Conservation (phyloP, 768 basidiomycete species). For the Tremella mesenterica region DNA sequence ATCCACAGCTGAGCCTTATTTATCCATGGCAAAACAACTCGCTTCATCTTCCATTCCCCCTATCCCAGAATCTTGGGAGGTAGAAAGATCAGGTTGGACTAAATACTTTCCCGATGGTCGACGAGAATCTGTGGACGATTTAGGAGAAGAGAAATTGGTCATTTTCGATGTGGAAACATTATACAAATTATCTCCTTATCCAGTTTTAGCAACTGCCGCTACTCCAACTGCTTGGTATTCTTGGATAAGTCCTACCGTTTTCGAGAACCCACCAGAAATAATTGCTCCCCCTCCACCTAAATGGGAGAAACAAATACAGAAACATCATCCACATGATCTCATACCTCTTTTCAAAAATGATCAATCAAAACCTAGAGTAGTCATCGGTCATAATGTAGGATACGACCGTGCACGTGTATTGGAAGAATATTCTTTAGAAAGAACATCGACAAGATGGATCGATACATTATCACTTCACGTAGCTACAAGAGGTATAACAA, state of each 20-base stretch:
- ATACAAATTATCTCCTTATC: slow-evolving; percentile 60
- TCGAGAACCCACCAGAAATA: slow-evolving; percentile 17
- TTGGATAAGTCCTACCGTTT: slow-evolving; percentile 71
- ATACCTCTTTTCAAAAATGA: slow-evolving; percentile 29
- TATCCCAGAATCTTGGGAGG: slow-evolving; percentile 52
- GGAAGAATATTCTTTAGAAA: slow-evolving; percentile 69
- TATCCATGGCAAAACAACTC: slow-evolving; percentile 58
- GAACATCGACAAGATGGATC: slow-evolving; percentile 67
- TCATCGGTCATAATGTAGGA: slow-evolving; percentile 91
- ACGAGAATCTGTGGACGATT: slow-evolving; percentile 61
- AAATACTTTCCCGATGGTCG: slow-evolving; percentile 75
- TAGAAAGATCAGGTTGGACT: slow-evolving; percentile 71
- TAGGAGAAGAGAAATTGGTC: slow-evolving; percentile 54
- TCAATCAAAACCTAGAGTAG: slow-evolving; percentile 46
- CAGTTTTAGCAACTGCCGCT: slow-evolving; percentile 81
- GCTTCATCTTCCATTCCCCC: slow-evolving; percentile 54
- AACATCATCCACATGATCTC: slow-evolving; percentile 28
- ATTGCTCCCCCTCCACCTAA: background rate
- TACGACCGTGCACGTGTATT: slow-evolving; percentile 76
- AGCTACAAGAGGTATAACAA: slow-evolving; percentile 86
- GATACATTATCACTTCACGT: slow-evolving; percentile 95
- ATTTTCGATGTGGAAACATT: slow-evolving; percentile 92
- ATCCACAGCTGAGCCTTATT: slow-evolving; percentile 65
- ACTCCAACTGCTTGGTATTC: slow-evolving; percentile 81
- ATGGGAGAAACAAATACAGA: slow-evolving; percentile 19